Evolutionary conservation across 75 land plant genomes (phyloP).

Genomic region (Picea sitchensis): DNA sequence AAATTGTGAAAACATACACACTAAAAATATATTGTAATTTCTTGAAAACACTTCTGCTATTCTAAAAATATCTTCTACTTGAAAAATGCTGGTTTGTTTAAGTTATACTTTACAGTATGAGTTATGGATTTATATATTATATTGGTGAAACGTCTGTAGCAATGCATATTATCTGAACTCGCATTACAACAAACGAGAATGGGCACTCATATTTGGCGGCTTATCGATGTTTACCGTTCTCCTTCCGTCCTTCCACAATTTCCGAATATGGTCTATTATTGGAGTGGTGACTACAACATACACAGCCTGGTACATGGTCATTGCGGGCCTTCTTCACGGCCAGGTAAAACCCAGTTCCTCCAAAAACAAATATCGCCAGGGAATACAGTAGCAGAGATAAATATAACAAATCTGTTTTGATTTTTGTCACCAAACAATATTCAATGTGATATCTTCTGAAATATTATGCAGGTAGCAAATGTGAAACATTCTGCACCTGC

Average conservation of each 20-base stretch:
- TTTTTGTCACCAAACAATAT: not conserved
- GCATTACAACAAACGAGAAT: slow-evolving; percentile 14
- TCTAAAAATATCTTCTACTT: too few species aligned
- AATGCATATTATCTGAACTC: slow-evolving; percentile 9
- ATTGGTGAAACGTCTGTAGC: too few species aligned
- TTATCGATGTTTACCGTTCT: slow-evolving; percentile 13
- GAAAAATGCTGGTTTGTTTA: too few species aligned
- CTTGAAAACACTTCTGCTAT: too few species aligned
- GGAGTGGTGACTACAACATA: slow-evolving; percentile 31
- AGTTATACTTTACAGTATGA: too few species aligned
- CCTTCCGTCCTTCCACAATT: slow-evolving; percentile 29
- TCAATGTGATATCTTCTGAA: not conserved
- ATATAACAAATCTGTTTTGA: too few species aligned
- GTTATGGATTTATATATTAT: too few species aligned
- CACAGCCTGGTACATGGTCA: slow-evolving; percentile 36
- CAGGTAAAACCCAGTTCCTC: slow-evolving; percentile 11
- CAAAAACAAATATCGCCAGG: not conserved
- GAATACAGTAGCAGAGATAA: too few species aligned
- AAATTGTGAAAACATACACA: too few species aligned
- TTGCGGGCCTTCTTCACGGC: slow-evolving; percentile 25
- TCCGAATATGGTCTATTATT: slow-evolving; percentile 26
- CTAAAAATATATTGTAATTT: too few species aligned
- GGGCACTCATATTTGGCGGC: slow-evolving; percentile 28
- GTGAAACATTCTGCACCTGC: slow-evolving; percentile 21
- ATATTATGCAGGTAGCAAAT: slow-evolving; percentile 10